These are phyloP conservation scores for Millerozyma acaciae DNA, from an alignment of 805 yeast genomes.

Conservation along the genomic window DNA sequence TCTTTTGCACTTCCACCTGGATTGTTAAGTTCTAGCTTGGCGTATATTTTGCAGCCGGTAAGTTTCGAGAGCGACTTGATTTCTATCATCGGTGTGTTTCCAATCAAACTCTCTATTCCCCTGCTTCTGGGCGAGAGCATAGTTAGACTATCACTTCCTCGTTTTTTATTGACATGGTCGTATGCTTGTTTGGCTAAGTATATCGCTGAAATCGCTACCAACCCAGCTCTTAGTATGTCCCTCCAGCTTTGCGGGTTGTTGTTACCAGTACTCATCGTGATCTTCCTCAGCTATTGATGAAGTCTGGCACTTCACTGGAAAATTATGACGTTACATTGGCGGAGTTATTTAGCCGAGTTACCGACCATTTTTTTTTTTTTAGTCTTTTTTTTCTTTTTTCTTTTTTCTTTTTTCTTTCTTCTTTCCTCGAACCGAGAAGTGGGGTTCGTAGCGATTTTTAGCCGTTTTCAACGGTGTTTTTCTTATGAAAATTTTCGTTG, in stretches of 20 bases:
- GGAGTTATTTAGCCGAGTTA: no score
- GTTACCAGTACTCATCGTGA: background rate
- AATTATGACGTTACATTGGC: no score
- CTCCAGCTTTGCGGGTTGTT: constrained; percentile 3
- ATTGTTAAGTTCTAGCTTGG: constrained; percentile 78
- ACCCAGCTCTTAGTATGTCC: constrained; percentile 4
- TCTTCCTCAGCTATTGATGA: no score
- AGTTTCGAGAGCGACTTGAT: constrained; percentile 63
- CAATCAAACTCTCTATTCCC: constrained; percentile 80
- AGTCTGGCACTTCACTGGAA: no score
- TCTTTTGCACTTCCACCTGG: constrained; percentile 98
- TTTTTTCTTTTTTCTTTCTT: no score
- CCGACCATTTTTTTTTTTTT: no score
- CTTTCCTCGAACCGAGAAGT: no score
- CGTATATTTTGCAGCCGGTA: constrained; percentile 82
- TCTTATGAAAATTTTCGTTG: no score
- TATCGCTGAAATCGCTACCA: constrained; percentile 3
- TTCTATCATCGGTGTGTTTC: constrained; percentile 82
- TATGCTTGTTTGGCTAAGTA: constrained; percentile 1
- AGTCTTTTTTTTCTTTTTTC: no score
- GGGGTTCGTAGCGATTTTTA: no score
- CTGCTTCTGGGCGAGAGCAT: constrained; percentile 27
- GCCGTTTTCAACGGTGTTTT: no score
- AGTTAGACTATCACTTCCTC: no score
- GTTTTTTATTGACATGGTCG: background rate